Evolutionary conservation across 2,329 filamentous ascomycete genomes (phyloP).

Genomic region (Fulvia fulva): DNA sequence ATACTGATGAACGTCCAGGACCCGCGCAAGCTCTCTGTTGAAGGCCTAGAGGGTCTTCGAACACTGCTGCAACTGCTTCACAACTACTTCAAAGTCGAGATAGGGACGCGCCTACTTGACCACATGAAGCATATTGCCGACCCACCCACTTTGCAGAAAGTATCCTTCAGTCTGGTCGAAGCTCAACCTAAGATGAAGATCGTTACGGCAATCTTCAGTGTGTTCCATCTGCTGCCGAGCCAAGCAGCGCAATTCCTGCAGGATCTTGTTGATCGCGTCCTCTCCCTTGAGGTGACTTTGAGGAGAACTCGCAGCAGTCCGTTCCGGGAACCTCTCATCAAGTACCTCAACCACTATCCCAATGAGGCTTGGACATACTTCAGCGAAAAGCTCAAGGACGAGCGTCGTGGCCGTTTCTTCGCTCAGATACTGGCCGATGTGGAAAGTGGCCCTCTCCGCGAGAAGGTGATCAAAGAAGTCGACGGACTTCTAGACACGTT

Average conservation of each 20-base stretch:
- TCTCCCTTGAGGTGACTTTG: conserved; percentile 80
- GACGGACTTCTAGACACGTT: conserved; percentile 65
- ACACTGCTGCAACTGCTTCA: conserved; percentile 85
- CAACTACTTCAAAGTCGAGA: conserved; percentile 99
- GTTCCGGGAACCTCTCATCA: conserved; percentile 84
- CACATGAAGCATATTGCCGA: conserved; percentile 91
- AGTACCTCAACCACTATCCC: conserved; percentile 89
- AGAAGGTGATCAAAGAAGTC: conserved; percentile 68
- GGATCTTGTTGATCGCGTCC: conserved; percentile 80
- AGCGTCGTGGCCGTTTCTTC: conserved; percentile 85
- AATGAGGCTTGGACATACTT: conserved; percentile 82
- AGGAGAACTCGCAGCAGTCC: conserved; percentile 86
- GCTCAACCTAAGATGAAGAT: conserved; percentile 92
- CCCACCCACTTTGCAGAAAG: conserved; percentile 72
- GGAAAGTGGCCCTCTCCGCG: conserved; percentile 69
- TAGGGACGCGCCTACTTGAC: conserved; percentile 85
- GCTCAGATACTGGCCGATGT: conserved; percentile 77
- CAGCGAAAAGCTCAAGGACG: conserved; percentile 72
- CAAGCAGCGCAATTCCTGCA: conserved; percentile 90
- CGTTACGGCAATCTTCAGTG: conserved; percentile 89
- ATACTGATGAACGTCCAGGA: conserved; percentile 97
- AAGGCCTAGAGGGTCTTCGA: conserved; percentile 86
- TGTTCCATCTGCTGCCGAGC: conserved; percentile 91
- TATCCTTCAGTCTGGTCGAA: conserved; percentile 92
- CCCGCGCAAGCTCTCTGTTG: conserved; percentile 80